Base-by-base conservation (phyloP, 2,329 filamentous ascomycete species). In the Aschersonia sp. region DNA sequence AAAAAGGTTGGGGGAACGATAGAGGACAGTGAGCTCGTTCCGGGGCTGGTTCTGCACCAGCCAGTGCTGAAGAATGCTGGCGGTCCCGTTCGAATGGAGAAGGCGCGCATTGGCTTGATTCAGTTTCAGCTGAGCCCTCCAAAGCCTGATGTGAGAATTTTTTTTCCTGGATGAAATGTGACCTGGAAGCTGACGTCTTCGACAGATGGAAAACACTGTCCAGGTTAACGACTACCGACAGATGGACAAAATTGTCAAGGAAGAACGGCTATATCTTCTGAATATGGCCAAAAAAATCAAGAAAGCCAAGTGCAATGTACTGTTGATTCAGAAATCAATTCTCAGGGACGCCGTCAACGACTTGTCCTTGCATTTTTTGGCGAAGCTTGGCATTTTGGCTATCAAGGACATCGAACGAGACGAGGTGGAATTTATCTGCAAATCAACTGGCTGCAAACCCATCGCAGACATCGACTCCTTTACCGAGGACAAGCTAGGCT, bases 241-340 rank as follows among this genome's bases (percentile, higher is more conserved):
- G 66, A 98, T 98, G 92, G 92, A 98, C 74, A 98, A 97, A 77
- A 98, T 98, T 55, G 79, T 98, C 58, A 98, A 98, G 72, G 92
- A 98, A 71, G 92, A 98, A 73, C 87, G 92, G 56, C 86, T 92
- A 57, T 98, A 98, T 69, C 79, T 98, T 54, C 78, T 98, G 50
- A 97, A 97, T 74, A 86, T 98, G 80, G 89, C 94, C 63, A 97
- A 98, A 79, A 98, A 97, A 77, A 98, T 98, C 68, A 95, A 97
- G 73, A 98, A 97, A 77, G 89, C 92, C 56, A 98, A 97, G 74
- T 98, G 92, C 72, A 98, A 98, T 60, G 92, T 98, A 42, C 81
- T 97, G 43, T 75, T 98, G 56, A 97, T 98, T 57, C 92, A 98
- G 63, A 98, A 98, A 71, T 97, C 90, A 11, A 98, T 98, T 58